Evolutionary conservation across 2,329 filamentous ascomycete species (phyloP).

Genomic region (Hypoxylon sp.): DNA sequence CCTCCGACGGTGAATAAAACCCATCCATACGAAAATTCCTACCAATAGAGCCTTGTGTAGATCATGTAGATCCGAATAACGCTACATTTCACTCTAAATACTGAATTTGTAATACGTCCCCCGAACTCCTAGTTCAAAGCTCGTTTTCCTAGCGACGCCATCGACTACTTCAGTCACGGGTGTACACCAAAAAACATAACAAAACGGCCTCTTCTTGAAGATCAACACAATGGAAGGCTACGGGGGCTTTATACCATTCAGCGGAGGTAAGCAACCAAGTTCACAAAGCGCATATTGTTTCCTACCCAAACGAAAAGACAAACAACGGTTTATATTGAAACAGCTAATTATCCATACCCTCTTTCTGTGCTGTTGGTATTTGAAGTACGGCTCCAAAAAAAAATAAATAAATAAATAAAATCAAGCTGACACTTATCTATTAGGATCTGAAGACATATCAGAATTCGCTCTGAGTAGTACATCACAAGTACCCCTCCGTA

Average conservation of each 20-base stretch:
- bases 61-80: not conserved
- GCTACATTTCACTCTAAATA: not conserved
- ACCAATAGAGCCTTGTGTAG: not conserved
- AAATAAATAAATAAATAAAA: too few relatives aligned
- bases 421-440: slow-evolving; percentile 4
- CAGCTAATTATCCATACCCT: not conserved
- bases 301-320: not conserved
- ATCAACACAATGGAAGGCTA: not conserved
- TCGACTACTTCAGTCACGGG: not conserved
- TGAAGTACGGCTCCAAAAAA: not conserved
- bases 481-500: not conserved
- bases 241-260: not conserved
- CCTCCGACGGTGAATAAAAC: not conserved
- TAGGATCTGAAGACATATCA: slow-evolving; percentile 1
- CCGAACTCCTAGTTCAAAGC: not conserved
- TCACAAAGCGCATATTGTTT: not conserved
- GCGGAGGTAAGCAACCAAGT: not conserved
- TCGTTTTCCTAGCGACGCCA: not conserved
- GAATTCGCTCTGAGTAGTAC: not conserved
- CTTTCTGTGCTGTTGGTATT: not conserved
- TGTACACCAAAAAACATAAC: not conserved
- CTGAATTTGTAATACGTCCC: not conserved
- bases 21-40: not conserved
- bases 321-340: not conserved
- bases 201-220: not conserved